Evolutionary conservation across 2,329 filamentous ascomycete species (phyloP).

Genomic region (Aspergillus sojae): DNA sequence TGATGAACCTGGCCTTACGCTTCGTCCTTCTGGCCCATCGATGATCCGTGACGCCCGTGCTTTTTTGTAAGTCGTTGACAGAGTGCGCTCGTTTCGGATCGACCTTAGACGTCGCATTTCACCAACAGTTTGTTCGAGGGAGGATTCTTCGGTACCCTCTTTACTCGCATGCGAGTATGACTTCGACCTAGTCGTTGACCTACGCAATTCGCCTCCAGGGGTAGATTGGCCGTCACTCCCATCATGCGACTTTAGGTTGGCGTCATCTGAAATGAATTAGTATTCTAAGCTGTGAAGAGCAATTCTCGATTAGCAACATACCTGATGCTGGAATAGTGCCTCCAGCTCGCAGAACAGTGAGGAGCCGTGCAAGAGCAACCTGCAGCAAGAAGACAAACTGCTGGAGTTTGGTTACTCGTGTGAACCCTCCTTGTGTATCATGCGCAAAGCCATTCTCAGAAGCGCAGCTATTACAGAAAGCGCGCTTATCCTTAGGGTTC

Average conservation of each 20-base stretch:
- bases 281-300: neutral
- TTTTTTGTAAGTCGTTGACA: conserved; percentile 90
- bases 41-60: conserved; percentile 90
- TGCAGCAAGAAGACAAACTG: conserved; percentile 93
- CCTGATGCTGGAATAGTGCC: conserved; percentile 75
- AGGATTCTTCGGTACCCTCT: conserved; percentile 65
- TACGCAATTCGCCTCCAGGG: conserved; percentile 53
- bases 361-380: conserved; percentile 84
- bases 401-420: conserved; percentile 79
- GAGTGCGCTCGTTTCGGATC: conserved; percentile 88
- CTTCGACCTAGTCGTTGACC: conserved; percentile 71
- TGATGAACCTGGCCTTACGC: conserved; percentile 70
- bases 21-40: conserved; percentile 75
- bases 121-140: conserved; percentile 93
- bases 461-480: conserved; percentile 72
- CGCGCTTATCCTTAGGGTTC: conserved; percentile 66
- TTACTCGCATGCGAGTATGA: conserved; percentile 67
- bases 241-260: conserved; percentile 67
- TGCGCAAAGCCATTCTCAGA: conserved; percentile 52
- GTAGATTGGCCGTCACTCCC: conserved; percentile 63
- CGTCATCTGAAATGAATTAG: conserved; percentile 60
- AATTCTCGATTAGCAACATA: conserved; percentile 39
- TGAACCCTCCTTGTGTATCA: conserved; percentile 65
- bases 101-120: conserved; percentile 91
- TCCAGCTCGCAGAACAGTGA: conserved; percentile 82